Evolutionary conservation across 257 asterid genomes (phyloP).

Genomic region (Rhazya stricta): DNA sequence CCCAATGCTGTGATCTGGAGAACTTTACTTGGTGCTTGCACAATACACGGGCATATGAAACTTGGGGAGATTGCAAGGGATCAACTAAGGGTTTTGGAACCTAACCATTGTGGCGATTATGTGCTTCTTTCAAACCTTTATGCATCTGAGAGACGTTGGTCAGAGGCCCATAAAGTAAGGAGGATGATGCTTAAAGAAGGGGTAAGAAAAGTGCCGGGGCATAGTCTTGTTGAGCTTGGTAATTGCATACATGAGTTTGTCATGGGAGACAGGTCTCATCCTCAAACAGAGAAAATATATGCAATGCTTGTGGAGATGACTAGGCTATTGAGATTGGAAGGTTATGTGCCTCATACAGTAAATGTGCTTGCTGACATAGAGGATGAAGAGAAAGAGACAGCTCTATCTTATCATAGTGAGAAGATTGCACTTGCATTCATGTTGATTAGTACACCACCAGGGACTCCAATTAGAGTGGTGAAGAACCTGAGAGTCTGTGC

Average conservation of each 20-base stretch:
- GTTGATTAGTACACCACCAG: slow-evolving; percentile 56
- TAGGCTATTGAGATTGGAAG: slow-evolving; percentile 54
- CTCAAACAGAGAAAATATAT: slow-evolving; percentile 53
- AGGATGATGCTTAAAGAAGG: slow-evolving; percentile 62
- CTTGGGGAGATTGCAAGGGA: slow-evolving; percentile 56
- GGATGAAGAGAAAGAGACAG: slow-evolving; percentile 88
- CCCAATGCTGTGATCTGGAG: slow-evolving; percentile 85
- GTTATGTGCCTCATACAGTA: slow-evolving; percentile 63
- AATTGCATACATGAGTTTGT: slow-evolving; percentile 58
- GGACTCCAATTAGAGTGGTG: slow-evolving; percentile 56
- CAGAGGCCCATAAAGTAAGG: slow-evolving; percentile 60
- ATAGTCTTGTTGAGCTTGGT: slow-evolving; percentile 70
- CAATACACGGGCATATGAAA: slow-evolving; percentile 46
- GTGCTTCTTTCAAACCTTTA: slow-evolving; percentile 80
- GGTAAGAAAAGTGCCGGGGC: slow-evolving; percentile 70
- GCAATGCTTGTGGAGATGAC: slow-evolving; percentile 76
- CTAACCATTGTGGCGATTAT: slow-evolving; percentile 69
- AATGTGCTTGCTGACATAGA: slow-evolving; percentile 78
- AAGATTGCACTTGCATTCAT: slow-evolving; percentile 73
- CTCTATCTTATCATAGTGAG: slow-evolving; percentile 74
- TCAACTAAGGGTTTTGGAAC: slow-evolving; percentile 46
- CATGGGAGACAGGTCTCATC: slow-evolving; percentile 70
- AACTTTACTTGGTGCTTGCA: slow-evolving; percentile 66
- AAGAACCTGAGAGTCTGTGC: slow-evolving; percentile 80
- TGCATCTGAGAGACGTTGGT: slow-evolving; percentile 73